Percentiles rank a stretch among this genome's conserved stretches.
Conservation (phyloP, 176 grass and related monocot genomes). For the Canna indica region DNA sequence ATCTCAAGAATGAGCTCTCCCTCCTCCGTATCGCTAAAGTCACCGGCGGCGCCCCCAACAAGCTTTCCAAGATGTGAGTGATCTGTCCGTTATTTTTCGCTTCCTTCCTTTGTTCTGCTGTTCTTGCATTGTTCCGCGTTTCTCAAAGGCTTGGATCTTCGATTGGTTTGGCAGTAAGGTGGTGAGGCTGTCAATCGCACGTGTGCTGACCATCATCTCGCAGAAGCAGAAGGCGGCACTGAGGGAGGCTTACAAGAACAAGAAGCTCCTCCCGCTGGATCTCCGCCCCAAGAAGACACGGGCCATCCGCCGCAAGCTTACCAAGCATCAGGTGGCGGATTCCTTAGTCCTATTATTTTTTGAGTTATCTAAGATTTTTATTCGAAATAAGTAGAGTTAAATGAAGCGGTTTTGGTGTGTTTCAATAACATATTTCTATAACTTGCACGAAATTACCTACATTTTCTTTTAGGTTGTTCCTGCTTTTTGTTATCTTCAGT, state of each 20-base stretch:
- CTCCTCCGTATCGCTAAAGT: not conserved
- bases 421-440: not conserved
- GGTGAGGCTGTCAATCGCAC: not conserved
- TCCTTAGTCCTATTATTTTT: not conserved
- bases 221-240: not conserved
- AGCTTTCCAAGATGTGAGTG: conserved; percentile 2
- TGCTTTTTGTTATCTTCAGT: not conserved
- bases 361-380: not conserved
- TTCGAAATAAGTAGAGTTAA: not conserved
- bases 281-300: conserved; percentile 4
- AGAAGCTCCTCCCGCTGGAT: not conserved
- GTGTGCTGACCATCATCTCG: not conserved
- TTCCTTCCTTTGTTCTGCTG: not conserved
- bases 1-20: not conserved
- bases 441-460: not conserved
- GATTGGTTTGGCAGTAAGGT: not conserved
- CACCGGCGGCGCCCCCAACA: conserved; percentile 2
- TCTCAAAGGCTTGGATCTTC: not conserved
- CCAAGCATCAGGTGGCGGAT: not conserved
- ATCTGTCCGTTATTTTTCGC: not conserved
- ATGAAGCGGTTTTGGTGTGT: not conserved
- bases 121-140: too few relatives aligned
- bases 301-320: not conserved
- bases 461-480: not conserved
- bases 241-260: conserved; percentile 5